A percentile compares a stretch with the other conserved stretches of the same genome.
These are phyloP conservation scores for Aspergillus luchuensis DNA, from an alignment of 2,329 filamentous ascomycete genomes.

Conservation along the genomic window DNA sequence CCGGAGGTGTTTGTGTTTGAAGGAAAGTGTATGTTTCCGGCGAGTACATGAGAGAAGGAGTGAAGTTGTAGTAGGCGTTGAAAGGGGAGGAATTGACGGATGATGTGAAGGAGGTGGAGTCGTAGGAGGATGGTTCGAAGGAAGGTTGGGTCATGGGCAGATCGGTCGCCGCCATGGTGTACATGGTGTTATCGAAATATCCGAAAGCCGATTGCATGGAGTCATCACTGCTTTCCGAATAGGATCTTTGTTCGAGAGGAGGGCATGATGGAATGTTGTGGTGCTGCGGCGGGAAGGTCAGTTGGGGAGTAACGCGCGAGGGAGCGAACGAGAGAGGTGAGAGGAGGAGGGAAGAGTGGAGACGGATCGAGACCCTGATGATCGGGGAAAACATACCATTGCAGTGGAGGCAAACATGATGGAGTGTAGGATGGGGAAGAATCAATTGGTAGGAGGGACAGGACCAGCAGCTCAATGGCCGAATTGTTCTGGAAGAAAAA, in stretches of 20 bases:
- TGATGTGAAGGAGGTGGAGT: slow-evolving; percentile 11
- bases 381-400: slow-evolving; percentile 11
- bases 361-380: neutral
- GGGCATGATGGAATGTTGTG: slow-evolving; percentile 20
- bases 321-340: neutral
- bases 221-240: slow-evolving; percentile 25
- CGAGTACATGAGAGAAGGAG: slow-evolving; percentile 16
- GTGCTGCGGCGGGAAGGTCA: slow-evolving; percentile 11
- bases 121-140: slow-evolving; percentile 16
- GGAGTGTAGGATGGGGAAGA: slow-evolving; percentile 1
- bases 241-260: slow-evolving; percentile 26
- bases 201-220: slow-evolving; percentile 21
- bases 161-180: slow-evolving; percentile 14
- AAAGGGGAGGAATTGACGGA: slow-evolving; percentile 10
- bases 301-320: neutral
- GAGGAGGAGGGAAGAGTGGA: neutral
- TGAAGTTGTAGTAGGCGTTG: slow-evolving; percentile 18
- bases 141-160: slow-evolving; percentile 12
- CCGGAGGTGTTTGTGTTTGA: slow-evolving; percentile 13
- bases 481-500: slow-evolving; percentile 3
- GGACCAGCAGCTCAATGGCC: slow-evolving; percentile 1
- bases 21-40: slow-evolving; percentile 16
- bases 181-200: slow-evolving; percentile 18
- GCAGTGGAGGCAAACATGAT: slow-evolving; percentile 13
- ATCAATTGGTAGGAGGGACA: slow-evolving; percentile 3